These are phyloP conservation scores for Ophiostoma sp. DNA, from an alignment of 2,329 filamentous ascomycete species.

Conservation along the genomic window DNA sequence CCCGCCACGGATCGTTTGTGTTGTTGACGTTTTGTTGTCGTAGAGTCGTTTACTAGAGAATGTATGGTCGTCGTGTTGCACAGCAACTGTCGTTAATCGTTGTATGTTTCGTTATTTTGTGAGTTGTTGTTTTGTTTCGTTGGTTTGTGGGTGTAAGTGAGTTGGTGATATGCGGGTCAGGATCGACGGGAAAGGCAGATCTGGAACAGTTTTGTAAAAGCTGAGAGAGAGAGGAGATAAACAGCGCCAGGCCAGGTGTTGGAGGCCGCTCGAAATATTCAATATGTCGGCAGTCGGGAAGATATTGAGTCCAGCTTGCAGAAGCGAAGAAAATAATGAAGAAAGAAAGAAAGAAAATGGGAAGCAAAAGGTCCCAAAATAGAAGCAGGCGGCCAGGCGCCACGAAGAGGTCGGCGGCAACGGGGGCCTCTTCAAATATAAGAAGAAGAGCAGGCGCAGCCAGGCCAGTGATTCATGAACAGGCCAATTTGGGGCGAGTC, in stretches of 20 bases:
- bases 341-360: not conserved
- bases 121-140: not conserved
- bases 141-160: not conserved
- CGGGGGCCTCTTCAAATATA: slow-evolving; percentile 16
- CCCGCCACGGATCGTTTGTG: not conserved
- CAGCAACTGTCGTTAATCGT: not conserved
- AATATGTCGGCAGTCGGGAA: slow-evolving; percentile 11
- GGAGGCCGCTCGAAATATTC: slow-evolving; percentile 13
- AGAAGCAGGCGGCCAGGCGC: slow-evolving; percentile 21
- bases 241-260: slow-evolving; percentile 4
- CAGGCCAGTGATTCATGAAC: slow-evolving; percentile 26
- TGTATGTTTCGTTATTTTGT: not conserved
- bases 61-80: not conserved
- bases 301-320: not conserved
- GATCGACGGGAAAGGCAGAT: slow-evolving; percentile 18
- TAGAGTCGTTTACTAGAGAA: not conserved
- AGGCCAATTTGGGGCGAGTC: not conserved
- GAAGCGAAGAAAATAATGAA: not conserved
- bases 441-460: slow-evolving; percentile 20
- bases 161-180: slow-evolving; percentile 13
- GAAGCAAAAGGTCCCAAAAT: slow-evolving; percentile 16
- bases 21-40: not conserved
- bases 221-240: not conserved
- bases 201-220: slow-evolving; percentile 19
- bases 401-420: slow-evolving; percentile 19